phyloP scores from a whole-genome alignment of 2,329 filamentous ascomycete species.

The Aspergillus latus region DNA sequence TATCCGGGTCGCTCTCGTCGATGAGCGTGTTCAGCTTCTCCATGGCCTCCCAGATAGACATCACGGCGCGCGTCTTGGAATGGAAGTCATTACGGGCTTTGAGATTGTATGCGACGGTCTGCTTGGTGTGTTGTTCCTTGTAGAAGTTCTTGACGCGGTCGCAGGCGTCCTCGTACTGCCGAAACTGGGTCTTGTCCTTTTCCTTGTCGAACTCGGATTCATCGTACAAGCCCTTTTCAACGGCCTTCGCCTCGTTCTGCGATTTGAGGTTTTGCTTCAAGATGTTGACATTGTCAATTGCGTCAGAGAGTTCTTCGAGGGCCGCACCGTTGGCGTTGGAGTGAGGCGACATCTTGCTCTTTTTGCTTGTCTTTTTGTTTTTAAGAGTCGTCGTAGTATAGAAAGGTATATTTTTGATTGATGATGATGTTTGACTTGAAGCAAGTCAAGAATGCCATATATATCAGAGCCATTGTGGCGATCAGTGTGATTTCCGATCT shows the following conservation, averaged over 20 bases:
- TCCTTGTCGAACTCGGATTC: conserved; percentile 67
- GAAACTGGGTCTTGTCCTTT: conserved; percentile 78
- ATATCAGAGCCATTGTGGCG: conserved; percentile 6
- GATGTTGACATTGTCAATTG: conserved; percentile 61
- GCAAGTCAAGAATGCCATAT: neutral
- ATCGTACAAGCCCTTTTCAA: conserved; percentile 46
- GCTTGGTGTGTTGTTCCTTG: conserved; percentile 65
- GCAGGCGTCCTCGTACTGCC: conserved; percentile 80
- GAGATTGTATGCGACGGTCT: conserved; percentile 70
- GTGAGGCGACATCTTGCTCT: conserved; percentile 33
- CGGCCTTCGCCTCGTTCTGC: conserved; percentile 39
- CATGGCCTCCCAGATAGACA: conserved; percentile 89
- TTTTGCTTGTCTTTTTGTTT: neutral
- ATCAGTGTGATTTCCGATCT: conserved; percentile 3
- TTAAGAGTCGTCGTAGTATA: neutral
- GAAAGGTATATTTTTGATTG: neutral
- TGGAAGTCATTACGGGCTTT: conserved; percentile 72
- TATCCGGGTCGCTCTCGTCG: conserved; percentile 90
- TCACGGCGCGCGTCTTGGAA: conserved; percentile 66
- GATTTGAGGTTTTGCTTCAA: conserved; percentile 54
- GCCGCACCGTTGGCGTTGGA: conserved; percentile 58
- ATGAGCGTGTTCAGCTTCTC: conserved; percentile 89
- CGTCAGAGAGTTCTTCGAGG: conserved; percentile 59
- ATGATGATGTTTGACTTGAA: neutral
- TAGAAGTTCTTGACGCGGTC: conserved; percentile 87